A percentile compares a stretch with the other conserved stretches of the same genome.
phyloP scores from a whole-genome alignment of 345 rosid genomes.

The Eucalyptus urophylla region DNA sequence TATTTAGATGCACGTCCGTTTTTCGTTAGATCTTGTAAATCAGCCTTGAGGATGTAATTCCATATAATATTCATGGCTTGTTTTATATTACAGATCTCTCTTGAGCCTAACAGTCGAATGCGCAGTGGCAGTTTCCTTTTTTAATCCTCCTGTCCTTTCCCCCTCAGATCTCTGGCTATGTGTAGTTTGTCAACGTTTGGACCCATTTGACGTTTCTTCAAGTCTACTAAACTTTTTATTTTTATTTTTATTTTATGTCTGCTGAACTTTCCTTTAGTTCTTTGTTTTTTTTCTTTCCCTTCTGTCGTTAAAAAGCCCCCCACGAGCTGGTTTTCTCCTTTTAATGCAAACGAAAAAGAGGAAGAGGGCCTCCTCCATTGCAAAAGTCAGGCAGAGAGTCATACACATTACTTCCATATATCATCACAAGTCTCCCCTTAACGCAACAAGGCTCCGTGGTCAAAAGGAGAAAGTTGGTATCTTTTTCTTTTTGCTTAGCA shows the following conservation, averaged over 20 bases:
- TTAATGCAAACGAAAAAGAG: slow-evolving; percentile 21
- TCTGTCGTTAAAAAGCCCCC: neutral
- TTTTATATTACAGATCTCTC: neutral
- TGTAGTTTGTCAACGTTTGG: slow-evolving; percentile 9
- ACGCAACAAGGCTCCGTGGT: slow-evolving; percentile 16
- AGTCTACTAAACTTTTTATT: neutral
- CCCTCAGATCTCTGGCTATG: neutral
- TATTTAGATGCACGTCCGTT: neutral
- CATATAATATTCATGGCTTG: neutral
- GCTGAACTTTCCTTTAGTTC: neutral
- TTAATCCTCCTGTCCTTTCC: neutral
- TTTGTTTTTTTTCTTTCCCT: neutral
- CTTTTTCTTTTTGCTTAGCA: slow-evolving; percentile 9
- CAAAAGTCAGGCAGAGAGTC: neutral
- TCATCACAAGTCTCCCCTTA: neutral
- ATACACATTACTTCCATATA: neutral
- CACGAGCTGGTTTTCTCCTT: slow-evolving; percentile 41
- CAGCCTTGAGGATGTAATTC: neutral
- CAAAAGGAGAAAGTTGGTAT: slow-evolving; percentile 8
- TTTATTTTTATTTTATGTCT: neutral
- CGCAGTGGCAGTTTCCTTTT: neutral
- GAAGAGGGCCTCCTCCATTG: neutral
- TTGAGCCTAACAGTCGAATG: neutral
- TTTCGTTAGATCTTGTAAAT: neutral
- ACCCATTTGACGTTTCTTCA: slow-evolving; percentile 1